These are phyloP conservation scores for Pseudogymnoascus sp. DNA, from an alignment of 2,329 filamentous ascomycete genomes.

Conservation along the genomic window DNA sequence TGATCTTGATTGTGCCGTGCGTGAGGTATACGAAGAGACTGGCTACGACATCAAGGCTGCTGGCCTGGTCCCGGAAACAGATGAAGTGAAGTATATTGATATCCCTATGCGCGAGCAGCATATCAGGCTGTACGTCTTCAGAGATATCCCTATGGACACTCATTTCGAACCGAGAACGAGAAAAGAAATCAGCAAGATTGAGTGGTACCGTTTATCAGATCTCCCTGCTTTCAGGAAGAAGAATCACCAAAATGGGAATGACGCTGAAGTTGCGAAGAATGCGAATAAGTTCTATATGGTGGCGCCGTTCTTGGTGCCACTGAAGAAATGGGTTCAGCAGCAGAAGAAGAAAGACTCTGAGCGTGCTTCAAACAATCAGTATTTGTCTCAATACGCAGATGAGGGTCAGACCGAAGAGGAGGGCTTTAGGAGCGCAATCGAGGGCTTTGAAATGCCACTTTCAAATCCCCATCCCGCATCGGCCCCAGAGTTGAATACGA, in stretches of 20 bases:
- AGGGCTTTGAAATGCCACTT: constrained; percentile 1
- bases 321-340: constrained; percentile 85
- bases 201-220: constrained; percentile 88
- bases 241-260: constrained; percentile 47
- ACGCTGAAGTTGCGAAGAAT: constrained; percentile 46
- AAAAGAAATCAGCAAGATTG: constrained; percentile 95
- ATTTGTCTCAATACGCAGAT: constrained; percentile 39
- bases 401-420: constrained; percentile 58
- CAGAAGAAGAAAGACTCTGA: constrained; percentile 66
- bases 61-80: constrained; percentile 63
- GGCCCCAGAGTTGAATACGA: constrained; percentile 29
- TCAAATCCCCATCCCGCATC: constrained; percentile 3
- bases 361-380: constrained; percentile 33
- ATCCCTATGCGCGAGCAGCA: constrained; percentile 88
- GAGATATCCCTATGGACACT: constrained; percentile 78
- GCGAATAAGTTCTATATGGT: constrained; percentile 97
- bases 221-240: constrained; percentile 69
- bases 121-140: constrained; percentile 85
- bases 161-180: constrained; percentile 82
- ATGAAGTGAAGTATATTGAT: constrained; percentile 74
- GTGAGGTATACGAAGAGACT: constrained; percentile 95
- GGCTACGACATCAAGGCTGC: constrained; percentile 74
- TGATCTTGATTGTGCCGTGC: constrained; percentile 84
- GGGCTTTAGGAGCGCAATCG: constrained; percentile 4
- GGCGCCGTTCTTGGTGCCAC: constrained; percentile 73